Conservation (phyloP, 768 basidiomycete genomes). For the Trametes coccinea region DNA sequence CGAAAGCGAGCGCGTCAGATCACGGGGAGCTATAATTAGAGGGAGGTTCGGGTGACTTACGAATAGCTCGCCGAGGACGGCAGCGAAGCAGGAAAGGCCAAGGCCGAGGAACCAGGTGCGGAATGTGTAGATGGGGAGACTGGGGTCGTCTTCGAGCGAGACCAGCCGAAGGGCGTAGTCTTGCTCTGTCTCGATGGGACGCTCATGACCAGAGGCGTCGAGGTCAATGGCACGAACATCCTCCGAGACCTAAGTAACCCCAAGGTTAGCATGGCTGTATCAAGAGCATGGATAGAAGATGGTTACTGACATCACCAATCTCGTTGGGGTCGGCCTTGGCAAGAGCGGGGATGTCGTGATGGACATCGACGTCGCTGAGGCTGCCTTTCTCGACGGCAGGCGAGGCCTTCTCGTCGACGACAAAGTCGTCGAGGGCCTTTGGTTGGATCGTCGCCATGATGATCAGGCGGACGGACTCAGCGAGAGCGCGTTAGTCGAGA, state of each 20-base stretch:
- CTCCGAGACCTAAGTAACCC: conserved; percentile 21
- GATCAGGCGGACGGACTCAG: not conserved
- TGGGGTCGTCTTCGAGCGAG: conserved; percentile 51
- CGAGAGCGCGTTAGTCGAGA: conserved; percentile 1
- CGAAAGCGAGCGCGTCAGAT: conserved; percentile 8
- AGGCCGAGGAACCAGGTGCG: conserved; percentile 34
- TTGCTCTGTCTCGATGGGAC: conserved; percentile 50
- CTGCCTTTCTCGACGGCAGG: conserved; percentile 9
- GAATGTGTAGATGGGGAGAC: conserved; percentile 31
- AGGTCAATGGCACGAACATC: conserved; percentile 40
- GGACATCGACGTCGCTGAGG: conserved; percentile 8
- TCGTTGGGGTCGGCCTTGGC: conserved; percentile 18
- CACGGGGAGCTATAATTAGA: not conserved
- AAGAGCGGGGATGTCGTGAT: not conserved
- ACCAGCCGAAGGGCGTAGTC: conserved; percentile 51
- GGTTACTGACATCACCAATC: conserved; percentile 24
- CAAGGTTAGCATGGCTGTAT: too few relatives aligned
- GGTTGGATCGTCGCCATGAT: conserved; percentile 23
- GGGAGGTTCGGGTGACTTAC: conserved; percentile 30
- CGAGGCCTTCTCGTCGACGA: conserved; percentile 22
- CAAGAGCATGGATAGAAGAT: too few relatives aligned
- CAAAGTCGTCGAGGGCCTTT: conserved; percentile 13
- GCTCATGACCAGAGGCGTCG: conserved; percentile 48
- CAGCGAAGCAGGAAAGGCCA: conserved; percentile 34
- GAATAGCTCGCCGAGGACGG: conserved; percentile 46